Conservation (phyloP, 306 rosid genomes). For the Astragalus glycyphyllos region DNA sequence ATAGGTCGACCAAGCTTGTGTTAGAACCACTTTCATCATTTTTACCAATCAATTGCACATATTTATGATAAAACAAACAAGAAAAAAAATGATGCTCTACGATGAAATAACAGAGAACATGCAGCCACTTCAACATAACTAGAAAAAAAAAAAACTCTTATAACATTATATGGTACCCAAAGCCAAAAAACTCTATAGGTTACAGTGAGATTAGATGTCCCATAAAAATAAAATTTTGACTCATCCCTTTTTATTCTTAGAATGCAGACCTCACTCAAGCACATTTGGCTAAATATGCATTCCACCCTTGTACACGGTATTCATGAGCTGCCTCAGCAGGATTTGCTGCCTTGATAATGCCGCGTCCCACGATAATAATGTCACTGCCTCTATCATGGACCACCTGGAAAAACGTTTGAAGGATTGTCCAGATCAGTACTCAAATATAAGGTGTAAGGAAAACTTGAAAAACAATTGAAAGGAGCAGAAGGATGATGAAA, state of each 20-base stretch:
- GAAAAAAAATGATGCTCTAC: no score
- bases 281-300: conserved; percentile 73
- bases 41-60: no score
- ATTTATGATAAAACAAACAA: no score
- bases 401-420: conserved; percentile 58
- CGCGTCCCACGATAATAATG: conserved; percentile 84
- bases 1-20: no score
- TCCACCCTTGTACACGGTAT: conserved; percentile 88
- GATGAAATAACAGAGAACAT: no score
- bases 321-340: conserved; percentile 78
- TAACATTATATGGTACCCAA: background rate
- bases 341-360: conserved; percentile 83
- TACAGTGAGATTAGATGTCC: conserved; percentile 25
- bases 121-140: no score
- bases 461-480: no score
- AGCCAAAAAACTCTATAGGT: conserved; percentile 11
- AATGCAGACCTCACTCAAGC: conserved; percentile 47
- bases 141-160: no score
- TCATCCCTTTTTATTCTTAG: conserved; percentile 21
- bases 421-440: background rate
- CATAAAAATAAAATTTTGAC: conserved; percentile 12
- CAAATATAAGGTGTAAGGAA: no score
- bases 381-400: conserved; percentile 88
- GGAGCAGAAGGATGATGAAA: background rate
- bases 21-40: no score